These are phyloP conservation scores for Colletotrichum sp. DNA, from an alignment of 2,329 filamentous ascomycete genomes.

Conservation along the genomic window DNA sequence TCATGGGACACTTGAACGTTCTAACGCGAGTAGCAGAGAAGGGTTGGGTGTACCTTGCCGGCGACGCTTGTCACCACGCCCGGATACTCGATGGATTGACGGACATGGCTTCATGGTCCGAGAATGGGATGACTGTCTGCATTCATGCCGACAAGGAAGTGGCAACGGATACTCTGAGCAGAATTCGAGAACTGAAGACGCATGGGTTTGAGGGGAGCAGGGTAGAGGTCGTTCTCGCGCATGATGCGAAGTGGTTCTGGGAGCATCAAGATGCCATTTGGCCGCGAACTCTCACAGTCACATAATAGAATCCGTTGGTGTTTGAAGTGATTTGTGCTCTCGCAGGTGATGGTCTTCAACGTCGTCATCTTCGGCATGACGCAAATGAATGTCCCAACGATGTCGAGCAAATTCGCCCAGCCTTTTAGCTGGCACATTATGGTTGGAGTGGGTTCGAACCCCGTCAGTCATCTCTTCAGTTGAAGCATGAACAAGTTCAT, in stretches of 20 bases:
- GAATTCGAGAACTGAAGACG: neutral
- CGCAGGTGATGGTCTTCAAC: neutral
- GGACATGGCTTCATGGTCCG: neutral
- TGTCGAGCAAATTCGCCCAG: neutral
- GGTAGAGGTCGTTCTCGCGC: neutral
- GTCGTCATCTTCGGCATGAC: no score
- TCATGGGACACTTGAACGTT: neutral
- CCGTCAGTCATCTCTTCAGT: fast-evolving
- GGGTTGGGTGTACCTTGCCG: neutral
- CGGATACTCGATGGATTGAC: neutral
- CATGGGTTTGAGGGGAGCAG: neutral
- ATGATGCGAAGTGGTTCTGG: neutral
- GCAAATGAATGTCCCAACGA: neutral
- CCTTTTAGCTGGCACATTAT: neutral
- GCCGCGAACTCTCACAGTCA: neutral
- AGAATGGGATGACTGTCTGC: neutral
- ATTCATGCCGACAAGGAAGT: neutral
- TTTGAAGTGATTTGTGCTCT: neutral
- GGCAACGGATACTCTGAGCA: neutral
- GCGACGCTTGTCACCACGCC: neutral
- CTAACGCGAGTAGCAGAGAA: neutral
- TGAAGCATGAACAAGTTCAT: neutral
- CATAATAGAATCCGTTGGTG: neutral
- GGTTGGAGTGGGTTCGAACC: neutral
- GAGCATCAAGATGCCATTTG: neutral